A percentile compares a stretch with the other conserved stretches of the same genome.
Conservation (phyloP, 225 moss, liverwort and hornwort genomes). For the Polytrichum commune region DNA sequence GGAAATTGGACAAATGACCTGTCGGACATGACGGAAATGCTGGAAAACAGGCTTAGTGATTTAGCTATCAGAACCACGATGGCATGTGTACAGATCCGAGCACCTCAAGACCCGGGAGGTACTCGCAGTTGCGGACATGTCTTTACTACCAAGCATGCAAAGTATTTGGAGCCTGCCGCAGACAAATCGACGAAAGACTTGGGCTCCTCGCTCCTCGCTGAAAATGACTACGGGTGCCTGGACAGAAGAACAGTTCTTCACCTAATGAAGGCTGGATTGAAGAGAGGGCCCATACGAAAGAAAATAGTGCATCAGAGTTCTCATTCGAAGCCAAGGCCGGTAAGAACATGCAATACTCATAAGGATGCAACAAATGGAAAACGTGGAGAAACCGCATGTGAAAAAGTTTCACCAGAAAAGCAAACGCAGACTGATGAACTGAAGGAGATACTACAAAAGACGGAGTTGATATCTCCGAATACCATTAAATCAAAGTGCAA, state of each 20-base stretch:
- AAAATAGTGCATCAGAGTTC: slow-evolving; percentile 1
- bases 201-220: neutral
- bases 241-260: slow-evolving; percentile 12
- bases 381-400: no score
- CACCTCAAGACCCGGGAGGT: neutral
- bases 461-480: slow-evolving; percentile 1
- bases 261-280: slow-evolving; percentile 28
- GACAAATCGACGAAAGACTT: no score
- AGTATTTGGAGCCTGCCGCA: neutral
- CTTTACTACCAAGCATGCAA: slow-evolving; percentile 13
- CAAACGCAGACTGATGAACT: neutral
- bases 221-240: slow-evolving; percentile 11
- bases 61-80: slow-evolving; percentile 3
- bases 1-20: slow-evolving; percentile 4
- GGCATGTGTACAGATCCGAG: slow-evolving; percentile 6
- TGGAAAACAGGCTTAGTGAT: slow-evolving; percentile 9
- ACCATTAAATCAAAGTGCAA: slow-evolving; percentile 16
- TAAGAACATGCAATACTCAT: neutral
- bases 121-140: slow-evolving; percentile 11
- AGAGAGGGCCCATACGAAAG: slow-evolving; percentile 19
- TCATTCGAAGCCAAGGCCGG: slow-evolving; percentile 5
- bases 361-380: neutral
- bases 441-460: neutral
- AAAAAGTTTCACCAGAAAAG: neutral
- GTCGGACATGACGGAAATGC: slow-evolving; percentile 8